These are phyloP conservation scores for Neopestalotiopsis sp. DNA, from an alignment of 2,329 filamentous ascomycete species.

Conservation along the genomic window DNA sequence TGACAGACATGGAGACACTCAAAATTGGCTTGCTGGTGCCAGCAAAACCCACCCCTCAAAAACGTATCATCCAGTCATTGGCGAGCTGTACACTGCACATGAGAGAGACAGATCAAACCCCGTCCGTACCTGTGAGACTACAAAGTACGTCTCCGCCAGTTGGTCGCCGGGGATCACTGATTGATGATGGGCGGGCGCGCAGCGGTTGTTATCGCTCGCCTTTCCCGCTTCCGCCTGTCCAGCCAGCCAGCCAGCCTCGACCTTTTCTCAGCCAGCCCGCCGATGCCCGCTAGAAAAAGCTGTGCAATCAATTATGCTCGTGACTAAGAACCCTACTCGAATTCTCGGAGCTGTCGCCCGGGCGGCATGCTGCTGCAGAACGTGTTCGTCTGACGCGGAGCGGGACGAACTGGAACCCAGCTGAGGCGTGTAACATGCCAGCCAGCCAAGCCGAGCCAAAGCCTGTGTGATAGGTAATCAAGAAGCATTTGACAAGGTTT, in stretches of 20 bases:
- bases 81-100: not conserved
- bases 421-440: not conserved
- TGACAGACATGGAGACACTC: not conserved
- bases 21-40: not conserved
- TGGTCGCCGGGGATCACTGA: not conserved
- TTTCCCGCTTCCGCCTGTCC: not conserved
- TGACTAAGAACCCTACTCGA: slow-evolving; percentile 11
- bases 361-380: too few species aligned
- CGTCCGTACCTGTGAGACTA: not conserved
- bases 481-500: not conserved
- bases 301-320: not conserved
- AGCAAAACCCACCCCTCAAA: not conserved
- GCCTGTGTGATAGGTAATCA: not conserved
- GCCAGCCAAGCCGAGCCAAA: not conserved
- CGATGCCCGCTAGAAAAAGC: not conserved
- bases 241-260: not conserved
- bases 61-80: not conserved
- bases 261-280: not conserved
- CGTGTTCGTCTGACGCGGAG: not conserved
- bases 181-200: not conserved
- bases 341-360: not conserved
- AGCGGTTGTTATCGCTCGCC: not conserved
- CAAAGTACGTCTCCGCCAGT: not conserved
- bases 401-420: not conserved
- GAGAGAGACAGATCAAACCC: not conserved